These are phyloP conservation scores for Vaccinium myrtillus DNA, from an alignment of 148 eudicot genomes.

Conservation along the genomic window DNA sequence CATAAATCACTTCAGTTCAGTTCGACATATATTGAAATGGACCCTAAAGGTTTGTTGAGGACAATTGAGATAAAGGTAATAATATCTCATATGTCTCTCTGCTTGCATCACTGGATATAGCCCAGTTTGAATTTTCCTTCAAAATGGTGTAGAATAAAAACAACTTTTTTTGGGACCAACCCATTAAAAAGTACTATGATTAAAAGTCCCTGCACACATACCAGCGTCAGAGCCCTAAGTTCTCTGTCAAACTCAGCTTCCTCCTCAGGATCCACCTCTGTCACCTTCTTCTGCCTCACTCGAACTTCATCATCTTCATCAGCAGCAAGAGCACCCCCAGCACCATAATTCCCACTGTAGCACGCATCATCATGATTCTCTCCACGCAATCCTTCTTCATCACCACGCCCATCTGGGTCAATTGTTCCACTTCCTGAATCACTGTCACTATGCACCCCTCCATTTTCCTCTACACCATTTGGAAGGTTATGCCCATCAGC, in stretches of 20 bases:
- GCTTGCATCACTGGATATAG: not conserved
- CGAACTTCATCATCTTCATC: slow-evolving; percentile 87
- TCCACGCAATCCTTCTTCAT: slow-evolving; percentile 70
- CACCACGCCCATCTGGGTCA: slow-evolving; percentile 55
- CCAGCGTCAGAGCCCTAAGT: slow-evolving; percentile 86
- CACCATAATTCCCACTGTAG: slow-evolving; percentile 67
- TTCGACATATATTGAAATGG: not conserved
- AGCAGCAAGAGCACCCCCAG: slow-evolving; percentile 53
- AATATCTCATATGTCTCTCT: not conserved
- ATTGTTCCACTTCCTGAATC: slow-evolving; percentile 72
- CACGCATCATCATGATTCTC: slow-evolving; percentile 57
- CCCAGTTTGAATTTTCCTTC: not conserved
- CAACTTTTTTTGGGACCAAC: not conserved
- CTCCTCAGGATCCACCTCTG: slow-evolving; percentile 63
- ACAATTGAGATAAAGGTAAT: not conserved
- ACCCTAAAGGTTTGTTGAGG: not conserved
- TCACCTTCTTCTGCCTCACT: slow-evolving; percentile 42
- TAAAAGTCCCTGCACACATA: slow-evolving; percentile 10
- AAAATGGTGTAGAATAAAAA: not conserved
- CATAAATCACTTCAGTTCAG: not conserved
- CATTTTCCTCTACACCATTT: slow-evolving; percentile 75
- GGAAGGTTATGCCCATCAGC: slow-evolving; percentile 47
- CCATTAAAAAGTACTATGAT: not conserved
- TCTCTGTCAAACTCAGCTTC: slow-evolving; percentile 91
- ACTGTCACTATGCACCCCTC: slow-evolving; percentile 53